Evolutionary conservation across 2,329 filamentous ascomycete species (phyloP), one percentile per base, ranked within the genome.

Genomic region (Talaromyces sp.): DNA sequence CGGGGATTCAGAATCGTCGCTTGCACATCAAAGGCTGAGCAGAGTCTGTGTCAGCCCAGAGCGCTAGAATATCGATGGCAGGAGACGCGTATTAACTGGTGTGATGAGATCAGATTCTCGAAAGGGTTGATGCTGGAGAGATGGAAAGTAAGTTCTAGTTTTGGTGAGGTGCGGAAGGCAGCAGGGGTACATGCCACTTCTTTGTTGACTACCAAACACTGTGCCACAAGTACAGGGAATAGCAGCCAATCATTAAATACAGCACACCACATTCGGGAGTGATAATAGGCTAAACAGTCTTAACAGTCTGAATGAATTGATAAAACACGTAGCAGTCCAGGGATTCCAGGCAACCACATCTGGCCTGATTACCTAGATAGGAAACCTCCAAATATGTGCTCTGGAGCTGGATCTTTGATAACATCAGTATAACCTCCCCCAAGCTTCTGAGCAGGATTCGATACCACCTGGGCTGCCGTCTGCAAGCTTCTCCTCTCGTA

Each of bases 171-270:
- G n/a, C n/a, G n/a, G n/a, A n/a, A n/a, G n/a, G n/a, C n/a, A n/a
- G n/a, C n/a, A n/a, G n/a, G n/a, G n/a, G n/a, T n/a, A n/a, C n/a
- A n/a, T n/a, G n/a, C n/a, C n/a, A n/a, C n/a, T n/a, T n/a, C n/a
- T n/a, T n/a, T n/a, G n/a, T 27, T 43, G 2, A 27, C 7, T 29
- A n/a, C 3, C 10, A 11, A 36, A 27, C 11, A 40, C n/a, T 29
- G 13, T 54, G 27, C 19, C 27, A 54, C 25, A 45, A 4, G 34
- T 59, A 6, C 27, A 53, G 19, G 53, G 51, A 19, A n/a, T 54
- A 15, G 36, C 51, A 31, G 38, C 56, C 56, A 59, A 59, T 45
- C 56, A 27, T 29, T 59, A 45, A 38, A 59, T 31, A 25, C 56
- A 59, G 25, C 13, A 29, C 36, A 27, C 15, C 47, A 19, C 27